phyloP scores from a whole-genome alignment of 1,139 yeast species.

The Suhomyces taliae region DNA sequence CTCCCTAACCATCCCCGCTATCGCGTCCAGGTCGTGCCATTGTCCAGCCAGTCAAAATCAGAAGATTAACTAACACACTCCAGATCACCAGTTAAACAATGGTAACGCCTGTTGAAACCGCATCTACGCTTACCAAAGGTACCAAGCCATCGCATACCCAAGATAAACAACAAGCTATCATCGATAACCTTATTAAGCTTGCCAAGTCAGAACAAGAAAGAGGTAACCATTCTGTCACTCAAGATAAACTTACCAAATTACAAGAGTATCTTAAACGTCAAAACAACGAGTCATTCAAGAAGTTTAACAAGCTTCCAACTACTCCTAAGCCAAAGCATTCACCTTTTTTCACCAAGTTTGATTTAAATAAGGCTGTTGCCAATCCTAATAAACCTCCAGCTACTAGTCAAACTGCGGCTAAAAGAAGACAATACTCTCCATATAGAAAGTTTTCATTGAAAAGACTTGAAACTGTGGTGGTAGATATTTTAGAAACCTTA shows the following conservation, averaged over 20 bases:
- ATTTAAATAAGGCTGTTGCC: constrained; percentile 11
- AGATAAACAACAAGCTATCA: constrained; percentile 16
- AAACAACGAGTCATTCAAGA: constrained; percentile 2
- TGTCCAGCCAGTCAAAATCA: constrained; percentile 3
- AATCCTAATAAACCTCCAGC: constrained; percentile 1
- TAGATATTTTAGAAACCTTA: constrained; percentile 35
- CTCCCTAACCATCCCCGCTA: no score
- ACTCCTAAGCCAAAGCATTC: constrained; percentile 20
- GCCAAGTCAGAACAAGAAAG: constrained; percentile 22
- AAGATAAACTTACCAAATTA: constrained; percentile 21
- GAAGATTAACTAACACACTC: not conserved
- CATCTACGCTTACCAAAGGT: not conserved
- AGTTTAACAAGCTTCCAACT: constrained; percentile 11
- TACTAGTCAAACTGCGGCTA: not conserved
- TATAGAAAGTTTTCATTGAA: constrained; percentile 24
- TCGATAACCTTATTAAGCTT: constrained; percentile 20
- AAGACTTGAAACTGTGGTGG: constrained; percentile 30
- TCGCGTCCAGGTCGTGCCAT: not conserved
- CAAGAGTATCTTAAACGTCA: constrained; percentile 12
- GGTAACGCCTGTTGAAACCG: constrained; percentile 8
- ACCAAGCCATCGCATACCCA: not conserved
- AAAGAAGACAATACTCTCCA: constrained; percentile 10
- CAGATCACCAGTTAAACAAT: not conserved
- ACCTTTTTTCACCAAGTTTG: constrained; percentile 18
- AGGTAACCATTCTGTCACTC: constrained; percentile 24